Evolutionary conservation across 2,329 filamentous ascomycete genomes (phyloP).

Genomic region (Fusarium mexicanum): DNA sequence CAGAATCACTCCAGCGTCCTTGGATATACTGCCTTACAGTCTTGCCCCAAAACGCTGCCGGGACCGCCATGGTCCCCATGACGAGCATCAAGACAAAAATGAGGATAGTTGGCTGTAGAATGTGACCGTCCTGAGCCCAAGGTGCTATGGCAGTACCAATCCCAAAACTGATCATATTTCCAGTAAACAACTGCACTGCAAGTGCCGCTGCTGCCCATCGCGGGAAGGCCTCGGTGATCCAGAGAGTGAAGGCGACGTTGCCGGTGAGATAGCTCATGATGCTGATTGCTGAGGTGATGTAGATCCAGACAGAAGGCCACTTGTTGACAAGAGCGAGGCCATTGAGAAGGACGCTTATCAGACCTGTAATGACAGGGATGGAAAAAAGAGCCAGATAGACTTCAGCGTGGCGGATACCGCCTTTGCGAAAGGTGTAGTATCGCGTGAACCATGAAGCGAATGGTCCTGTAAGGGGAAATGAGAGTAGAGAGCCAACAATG

Average conservation of each 20-base stretch:
- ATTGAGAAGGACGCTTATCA: constrained; percentile 11
- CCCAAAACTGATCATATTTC: constrained; percentile 22
- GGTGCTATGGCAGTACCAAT: constrained; percentile 14
- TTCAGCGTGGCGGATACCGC: constrained; percentile 29
- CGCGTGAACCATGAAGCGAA: constrained; percentile 25
- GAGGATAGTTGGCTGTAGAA: constrained; percentile 15
- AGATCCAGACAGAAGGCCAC: constrained; percentile 11
- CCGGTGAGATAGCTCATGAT: constrained; percentile 28
- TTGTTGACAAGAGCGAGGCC: neutral
- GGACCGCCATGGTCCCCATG: constrained; percentile 24
- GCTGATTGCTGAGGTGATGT: constrained; percentile 13
- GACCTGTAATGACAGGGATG: neutral
- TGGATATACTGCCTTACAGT: constrained; percentile 31
- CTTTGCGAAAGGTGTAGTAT: constrained; percentile 1
- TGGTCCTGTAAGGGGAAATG: constrained; percentile 13
- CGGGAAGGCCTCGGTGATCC: constrained; percentile 33
- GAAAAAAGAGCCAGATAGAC: constrained; percentile 15
- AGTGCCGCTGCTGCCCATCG: constrained; percentile 25
- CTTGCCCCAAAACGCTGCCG: constrained; percentile 32
- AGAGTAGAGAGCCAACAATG: constrained; percentile 1
- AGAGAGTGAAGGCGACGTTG: constrained; percentile 28
- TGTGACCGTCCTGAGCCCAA: neutral
- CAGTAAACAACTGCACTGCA: constrained; percentile 16
- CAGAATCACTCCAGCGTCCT: constrained; percentile 30
- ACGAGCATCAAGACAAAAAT: constrained; percentile 10